These are phyloP conservation scores for Sugiyamaella chiloensis DNA, from an alignment of 805 yeast genomes.

Conservation along the genomic window DNA sequence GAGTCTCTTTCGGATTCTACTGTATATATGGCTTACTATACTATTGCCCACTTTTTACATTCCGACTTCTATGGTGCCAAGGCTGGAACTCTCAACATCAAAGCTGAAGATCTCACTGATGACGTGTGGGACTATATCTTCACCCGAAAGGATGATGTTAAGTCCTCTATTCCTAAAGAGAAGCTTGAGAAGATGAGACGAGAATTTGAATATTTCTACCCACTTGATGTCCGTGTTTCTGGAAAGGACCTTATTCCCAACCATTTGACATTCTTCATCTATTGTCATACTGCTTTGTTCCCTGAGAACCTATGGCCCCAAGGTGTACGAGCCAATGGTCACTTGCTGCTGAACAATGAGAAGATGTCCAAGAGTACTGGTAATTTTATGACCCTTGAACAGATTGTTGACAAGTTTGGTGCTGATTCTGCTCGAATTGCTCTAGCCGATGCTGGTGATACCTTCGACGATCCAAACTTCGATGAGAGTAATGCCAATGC, in stretches of 20 bases:
- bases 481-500: constrained; percentile 97
- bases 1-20: constrained; percentile 97
- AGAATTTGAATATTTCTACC: constrained; percentile 96
- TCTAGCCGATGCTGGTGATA: constrained; percentile 97
- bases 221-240: constrained; percentile 85
- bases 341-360: constrained; percentile 88
- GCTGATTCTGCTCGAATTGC: constrained; percentile 98
- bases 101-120: constrained; percentile 83
- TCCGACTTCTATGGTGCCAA: constrained; percentile 78
- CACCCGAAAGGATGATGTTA: constrained; percentile 59
- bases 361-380: constrained; percentile 99
- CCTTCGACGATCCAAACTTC: constrained; percentile 95
- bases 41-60: constrained; percentile 83
- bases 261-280: constrained; percentile 93
- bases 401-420: constrained; percentile 84
- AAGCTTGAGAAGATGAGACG: constrained; percentile 74
- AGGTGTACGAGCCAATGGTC: constrained; percentile 95
- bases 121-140: constrained; percentile 92
- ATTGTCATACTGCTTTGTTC: constrained; percentile 89
- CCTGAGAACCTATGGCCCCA: constrained; percentile 89
- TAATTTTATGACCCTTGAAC: constrained; percentile 87
- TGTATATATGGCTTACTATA: constrained; percentile 90
- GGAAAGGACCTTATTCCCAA: constrained; percentile 98
- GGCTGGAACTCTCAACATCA: constrained; percentile 68
- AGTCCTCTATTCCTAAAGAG: constrained; percentile 57